These are phyloP conservation scores for Arthrobotrys sphaeroides DNA, from an alignment of 2,329 filamentous ascomycete species.

Conservation along the genomic window DNA sequence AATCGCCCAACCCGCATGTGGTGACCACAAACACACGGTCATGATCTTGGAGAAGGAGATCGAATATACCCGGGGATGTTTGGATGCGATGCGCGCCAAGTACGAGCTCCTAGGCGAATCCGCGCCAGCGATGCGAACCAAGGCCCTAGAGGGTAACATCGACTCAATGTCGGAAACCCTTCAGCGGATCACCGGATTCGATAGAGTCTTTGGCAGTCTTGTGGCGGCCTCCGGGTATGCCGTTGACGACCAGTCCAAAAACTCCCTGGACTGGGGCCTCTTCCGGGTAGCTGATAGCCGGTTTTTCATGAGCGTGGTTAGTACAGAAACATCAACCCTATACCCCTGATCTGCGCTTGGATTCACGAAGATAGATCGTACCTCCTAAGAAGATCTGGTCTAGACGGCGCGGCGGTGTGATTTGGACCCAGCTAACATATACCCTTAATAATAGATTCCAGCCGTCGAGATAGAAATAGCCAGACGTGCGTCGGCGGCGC, in stretches of 20 bases:
- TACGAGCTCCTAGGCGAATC: background rate
- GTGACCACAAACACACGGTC: background rate
- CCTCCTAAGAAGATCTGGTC: too few relatives aligned
- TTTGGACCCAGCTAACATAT: too few relatives aligned
- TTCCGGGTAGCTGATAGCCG: background rate
- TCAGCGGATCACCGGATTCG: background rate
- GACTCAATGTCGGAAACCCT: background rate
- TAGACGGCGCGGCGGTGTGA: too few relatives aligned
- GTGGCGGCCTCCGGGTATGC: conserved; percentile 8
- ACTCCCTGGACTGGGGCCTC: conserved; percentile 10
- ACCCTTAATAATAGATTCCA: too few relatives aligned
- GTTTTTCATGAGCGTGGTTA: background rate
- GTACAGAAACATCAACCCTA: background rate
- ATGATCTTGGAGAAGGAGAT: background rate
- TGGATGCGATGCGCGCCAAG: background rate
- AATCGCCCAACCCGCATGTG: background rate
- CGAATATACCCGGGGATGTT: background rate
- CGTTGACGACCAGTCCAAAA: background rate
- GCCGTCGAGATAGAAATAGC: too few relatives aligned
- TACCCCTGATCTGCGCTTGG: too few relatives aligned
- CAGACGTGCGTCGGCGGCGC: too few relatives aligned
- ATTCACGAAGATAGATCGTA: too few relatives aligned
- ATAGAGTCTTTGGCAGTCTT: conserved; percentile 1
- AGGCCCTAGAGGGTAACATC: background rate
- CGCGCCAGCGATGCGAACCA: too few relatives aligned